Evolutionary conservation across 208 protist genomes (phyloP).

Genomic region (Leishmania tropica): DNA sequence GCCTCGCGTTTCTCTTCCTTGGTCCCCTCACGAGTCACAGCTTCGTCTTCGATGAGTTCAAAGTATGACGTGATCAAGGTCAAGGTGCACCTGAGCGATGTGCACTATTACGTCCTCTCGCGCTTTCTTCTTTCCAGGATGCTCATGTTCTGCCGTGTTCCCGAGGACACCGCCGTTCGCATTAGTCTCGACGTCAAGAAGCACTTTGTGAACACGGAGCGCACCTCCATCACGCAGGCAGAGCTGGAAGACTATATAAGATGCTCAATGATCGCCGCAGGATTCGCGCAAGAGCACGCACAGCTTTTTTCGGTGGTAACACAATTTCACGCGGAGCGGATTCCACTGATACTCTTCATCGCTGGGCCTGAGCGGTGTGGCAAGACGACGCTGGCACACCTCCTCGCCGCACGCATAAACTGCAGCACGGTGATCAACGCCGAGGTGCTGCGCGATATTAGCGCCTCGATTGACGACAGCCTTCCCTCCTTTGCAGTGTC

Average conservation of each 20-base stretch:
- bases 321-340: constrained; percentile 47
- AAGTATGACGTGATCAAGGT: constrained; percentile 76
- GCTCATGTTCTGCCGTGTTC: constrained; percentile 63
- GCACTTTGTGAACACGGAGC: constrained; percentile 47
- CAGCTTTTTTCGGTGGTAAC: constrained; percentile 49
- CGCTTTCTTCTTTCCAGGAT: constrained; percentile 69
- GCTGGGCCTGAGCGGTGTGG: constrained; percentile 37
- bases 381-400: constrained; percentile 54
- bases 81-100: constrained; percentile 46
- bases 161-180: constrained; percentile 39
- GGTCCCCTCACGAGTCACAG: neutral
- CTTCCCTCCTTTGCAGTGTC: neutral
- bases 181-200: constrained; percentile 68
- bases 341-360: constrained; percentile 60
- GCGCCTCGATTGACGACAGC: constrained; percentile 21
- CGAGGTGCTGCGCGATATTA: constrained; percentile 48
- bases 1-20: neutral
- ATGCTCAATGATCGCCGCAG: constrained; percentile 30
- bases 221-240: constrained; percentile 41
- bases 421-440: constrained; percentile 60
- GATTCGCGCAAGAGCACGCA: constrained; percentile 34
- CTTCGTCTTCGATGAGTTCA: constrained; percentile 44
- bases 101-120: constrained; percentile 70
- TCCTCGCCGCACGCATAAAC: constrained; percentile 44
- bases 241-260: constrained; percentile 45